These are phyloP conservation scores for Periglandula ipomoeae DNA, from an alignment of 2,329 filamentous ascomycete genomes.

Conservation along the genomic window DNA sequence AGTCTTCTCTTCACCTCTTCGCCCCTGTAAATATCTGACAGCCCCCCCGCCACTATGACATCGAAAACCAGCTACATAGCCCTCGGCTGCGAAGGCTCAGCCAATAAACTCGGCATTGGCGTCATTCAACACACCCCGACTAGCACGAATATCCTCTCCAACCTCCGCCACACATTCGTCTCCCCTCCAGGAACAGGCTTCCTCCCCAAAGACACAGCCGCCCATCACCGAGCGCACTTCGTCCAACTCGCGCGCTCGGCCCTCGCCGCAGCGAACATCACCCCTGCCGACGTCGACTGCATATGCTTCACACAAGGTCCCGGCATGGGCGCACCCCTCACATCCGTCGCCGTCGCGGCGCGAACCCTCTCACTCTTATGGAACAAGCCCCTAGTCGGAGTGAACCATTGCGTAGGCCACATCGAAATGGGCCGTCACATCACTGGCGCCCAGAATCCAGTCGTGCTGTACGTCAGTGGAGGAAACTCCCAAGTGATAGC, in stretches of 20 bases:
- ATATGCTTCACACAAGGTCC: constrained; percentile 95
- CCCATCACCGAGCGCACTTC: constrained; percentile 83
- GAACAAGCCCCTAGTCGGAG: constrained; percentile 80
- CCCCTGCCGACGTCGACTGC: constrained; percentile 68
- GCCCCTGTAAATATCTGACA: too few relatives aligned
- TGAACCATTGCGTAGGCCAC: constrained; percentile 97
- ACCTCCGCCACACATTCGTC: constrained; percentile 88
- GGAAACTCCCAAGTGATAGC: constrained; percentile 98
- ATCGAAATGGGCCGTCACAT: constrained; percentile 97
- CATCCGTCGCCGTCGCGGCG: constrained; percentile 77
- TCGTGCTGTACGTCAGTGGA: constrained; percentile 90
- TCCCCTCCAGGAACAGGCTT: constrained; percentile 91
- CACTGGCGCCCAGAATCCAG: constrained; percentile 81
- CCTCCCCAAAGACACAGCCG: constrained; percentile 90
- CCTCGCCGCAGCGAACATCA: constrained; percentile 54
- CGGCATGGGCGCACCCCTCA: constrained; percentile 91
- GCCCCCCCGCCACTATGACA: not conserved
- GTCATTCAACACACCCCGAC: constrained; percentile 68
- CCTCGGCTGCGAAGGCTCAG: constrained; percentile 73
- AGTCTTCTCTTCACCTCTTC: too few relatives aligned
- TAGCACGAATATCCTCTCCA: constrained; percentile 65
- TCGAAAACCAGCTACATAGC: constrained; percentile 35
- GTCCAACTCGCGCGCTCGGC: constrained; percentile 72
- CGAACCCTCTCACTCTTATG: constrained; percentile 76
- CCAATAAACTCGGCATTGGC: constrained; percentile 95